These are phyloP conservation scores for Rhodotorula sp. DNA, from an alignment of 1,284 basidiomycete genomes.

Conservation along the genomic window DNA sequence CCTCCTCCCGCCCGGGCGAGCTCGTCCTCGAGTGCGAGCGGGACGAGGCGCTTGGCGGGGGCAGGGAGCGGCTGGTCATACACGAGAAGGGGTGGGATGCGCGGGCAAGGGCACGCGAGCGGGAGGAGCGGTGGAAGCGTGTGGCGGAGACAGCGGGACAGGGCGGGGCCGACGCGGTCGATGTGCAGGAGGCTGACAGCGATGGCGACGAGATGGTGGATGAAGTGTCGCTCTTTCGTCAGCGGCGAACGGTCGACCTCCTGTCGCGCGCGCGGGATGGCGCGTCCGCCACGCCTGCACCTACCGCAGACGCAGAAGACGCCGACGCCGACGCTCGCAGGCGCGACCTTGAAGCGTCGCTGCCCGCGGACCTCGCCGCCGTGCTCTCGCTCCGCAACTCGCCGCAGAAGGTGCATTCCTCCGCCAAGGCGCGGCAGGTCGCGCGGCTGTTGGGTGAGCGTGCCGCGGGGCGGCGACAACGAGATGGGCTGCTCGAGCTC, in stretches of 20 bases:
- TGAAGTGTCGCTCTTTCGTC: constrained; percentile 22
- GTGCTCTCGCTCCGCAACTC: constrained; percentile 34
- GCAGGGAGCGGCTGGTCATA: constrained; percentile 22
- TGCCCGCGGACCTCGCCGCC: constrained; percentile 34
- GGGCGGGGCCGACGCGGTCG: not conserved
- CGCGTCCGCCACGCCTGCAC: not conserved
- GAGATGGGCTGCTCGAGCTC: constrained; percentile 10
- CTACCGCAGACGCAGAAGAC: not conserved
- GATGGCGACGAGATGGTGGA: constrained; percentile 12
- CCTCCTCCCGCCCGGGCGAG: not conserved
- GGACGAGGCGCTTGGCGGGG: not conserved
- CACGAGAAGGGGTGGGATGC: constrained; percentile 10
- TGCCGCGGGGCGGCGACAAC: not conserved
- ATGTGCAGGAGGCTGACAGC: not conserved
- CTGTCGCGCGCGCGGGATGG: not conserved
- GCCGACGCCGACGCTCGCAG: not conserved
- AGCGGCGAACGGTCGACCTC: constrained; percentile 1
- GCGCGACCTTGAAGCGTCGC: not conserved
- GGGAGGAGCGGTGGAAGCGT: not conserved
- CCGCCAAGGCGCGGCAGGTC: constrained; percentile 24
- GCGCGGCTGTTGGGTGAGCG: constrained; percentile 31
- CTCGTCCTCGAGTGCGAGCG: constrained; percentile 15
- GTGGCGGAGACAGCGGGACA: not conserved
- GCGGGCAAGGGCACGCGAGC: not conserved
- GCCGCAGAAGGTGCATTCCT: constrained; percentile 15